Conservation (phyloP, 1,284 basidiomycete species). For the Stygiomarasmius scandens region DNA sequence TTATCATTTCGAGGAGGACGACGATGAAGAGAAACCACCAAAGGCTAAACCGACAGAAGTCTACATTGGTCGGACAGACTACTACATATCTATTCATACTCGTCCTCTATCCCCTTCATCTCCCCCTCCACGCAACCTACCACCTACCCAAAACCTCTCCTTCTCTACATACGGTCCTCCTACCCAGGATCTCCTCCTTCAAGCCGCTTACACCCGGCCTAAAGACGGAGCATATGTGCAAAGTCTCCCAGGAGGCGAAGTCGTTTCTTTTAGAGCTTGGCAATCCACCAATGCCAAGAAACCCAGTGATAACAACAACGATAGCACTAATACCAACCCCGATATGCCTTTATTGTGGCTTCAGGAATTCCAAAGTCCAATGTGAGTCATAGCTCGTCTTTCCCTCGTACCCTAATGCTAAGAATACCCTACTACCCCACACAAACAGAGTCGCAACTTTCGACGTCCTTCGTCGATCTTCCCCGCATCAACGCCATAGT, state of each 20-base stretch:
- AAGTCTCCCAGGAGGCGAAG: conserved; percentile 72
- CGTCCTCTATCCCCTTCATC: conserved; percentile 35
- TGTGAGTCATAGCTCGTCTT: conserved; percentile 37
- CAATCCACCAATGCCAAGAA: neutral
- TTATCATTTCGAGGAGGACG: conserved; percentile 9
- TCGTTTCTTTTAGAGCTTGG: conserved; percentile 69
- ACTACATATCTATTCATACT: conserved; percentile 64
- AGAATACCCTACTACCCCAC: neutral
- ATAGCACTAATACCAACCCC: conserved; percentile 14
- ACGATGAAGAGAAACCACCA: neutral
- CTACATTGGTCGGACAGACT: conserved; percentile 82
- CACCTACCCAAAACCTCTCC: conserved; percentile 70
- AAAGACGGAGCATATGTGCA: conserved; percentile 80
- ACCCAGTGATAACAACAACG: conserved; percentile 12
- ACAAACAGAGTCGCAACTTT: conserved; percentile 73
- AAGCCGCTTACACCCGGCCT: conserved; percentile 68
- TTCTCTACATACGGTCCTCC: conserved; percentile 88
- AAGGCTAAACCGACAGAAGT: conserved; percentile 50
- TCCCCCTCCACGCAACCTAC: conserved; percentile 30
- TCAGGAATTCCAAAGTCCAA: conserved; percentile 57
- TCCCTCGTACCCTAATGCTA: conserved; percentile 1
- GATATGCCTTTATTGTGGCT: conserved; percentile 59
- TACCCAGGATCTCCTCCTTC: conserved; percentile 69
- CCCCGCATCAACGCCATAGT: conserved; percentile 20
- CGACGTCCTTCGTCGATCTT: conserved; percentile 59